These are phyloP conservation scores for Pontederia paniculata DNA, from an alignment of 176 grass and related monocot species.

Conservation along the genomic window DNA sequence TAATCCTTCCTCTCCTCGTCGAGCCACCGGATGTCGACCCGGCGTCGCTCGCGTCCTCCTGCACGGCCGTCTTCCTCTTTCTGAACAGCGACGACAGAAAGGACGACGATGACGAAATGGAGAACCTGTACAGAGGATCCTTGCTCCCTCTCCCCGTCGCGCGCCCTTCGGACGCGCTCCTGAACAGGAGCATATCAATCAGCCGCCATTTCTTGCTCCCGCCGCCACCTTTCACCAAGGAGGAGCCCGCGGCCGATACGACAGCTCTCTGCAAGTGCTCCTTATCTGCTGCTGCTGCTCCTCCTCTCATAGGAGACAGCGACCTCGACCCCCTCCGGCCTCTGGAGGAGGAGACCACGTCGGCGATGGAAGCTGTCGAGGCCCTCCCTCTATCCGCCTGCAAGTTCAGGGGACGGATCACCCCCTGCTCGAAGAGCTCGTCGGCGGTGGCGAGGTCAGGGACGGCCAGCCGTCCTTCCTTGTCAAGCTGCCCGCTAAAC, in stretches of 20 bases:
- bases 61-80: not conserved
- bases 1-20: slow-evolving; percentile 31
- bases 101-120: slow-evolving; percentile 26
- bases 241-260: not conserved
- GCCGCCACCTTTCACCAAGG: slow-evolving; percentile 36
- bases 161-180: slow-evolving; percentile 85
- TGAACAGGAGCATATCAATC: slow-evolving; percentile 84
- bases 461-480: not conserved
- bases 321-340: slow-evolving; percentile 38
- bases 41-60: too few relatives aligned
- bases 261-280: not conserved
- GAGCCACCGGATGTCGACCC: slow-evolving; percentile 20
- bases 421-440: slow-evolving; percentile 97
- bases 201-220: slow-evolving; percentile 79
- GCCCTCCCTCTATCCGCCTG: slow-evolving; percentile 18
- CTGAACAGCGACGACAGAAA: not conserved
- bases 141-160: slow-evolving; percentile 48
- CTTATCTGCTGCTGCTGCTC: slow-evolving; percentile 17
- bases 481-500: slow-evolving; percentile 37
- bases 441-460: slow-evolving; percentile 59
- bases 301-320: slow-evolving; percentile 55
- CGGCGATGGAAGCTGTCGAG: not conserved
- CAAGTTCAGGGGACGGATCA: slow-evolving; percentile 57
- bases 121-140: slow-evolving; percentile 66
- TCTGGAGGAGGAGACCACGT: not conserved